Evolutionary conservation across 257 asterid genomes (phyloP).

Genomic region (Penstemon eatonii): DNA sequence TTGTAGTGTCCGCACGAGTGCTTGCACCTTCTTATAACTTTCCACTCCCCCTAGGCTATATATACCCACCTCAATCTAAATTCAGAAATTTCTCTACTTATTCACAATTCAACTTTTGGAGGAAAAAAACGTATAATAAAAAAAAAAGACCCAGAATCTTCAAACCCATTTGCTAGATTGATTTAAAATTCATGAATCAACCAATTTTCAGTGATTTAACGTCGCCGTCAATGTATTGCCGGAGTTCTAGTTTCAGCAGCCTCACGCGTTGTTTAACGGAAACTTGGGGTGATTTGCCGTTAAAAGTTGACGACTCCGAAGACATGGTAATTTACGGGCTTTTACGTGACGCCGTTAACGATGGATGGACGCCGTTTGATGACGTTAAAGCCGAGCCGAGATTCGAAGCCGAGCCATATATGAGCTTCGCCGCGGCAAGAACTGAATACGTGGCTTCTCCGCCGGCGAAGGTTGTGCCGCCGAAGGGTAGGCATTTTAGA

Average conservation of each 20-base stretch:
- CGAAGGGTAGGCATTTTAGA: conserved; percentile 68
- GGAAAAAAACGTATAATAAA: too few species aligned
- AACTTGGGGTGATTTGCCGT: conserved; percentile 87
- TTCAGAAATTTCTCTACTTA: not conserved
- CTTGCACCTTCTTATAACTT: conserved; percentile 34
- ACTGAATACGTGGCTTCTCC: conserved; percentile 29
- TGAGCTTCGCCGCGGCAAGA: conserved; percentile 1
- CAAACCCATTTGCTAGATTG: not conserved
- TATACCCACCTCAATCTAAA: not conserved
- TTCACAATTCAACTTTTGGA: too few species aligned
- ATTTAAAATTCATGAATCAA: conserved; percentile 36
- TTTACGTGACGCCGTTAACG: conserved; percentile 68
- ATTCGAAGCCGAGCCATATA: conserved; percentile 40
- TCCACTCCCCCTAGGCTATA: conserved; percentile 30
- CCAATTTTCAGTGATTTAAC: conserved; percentile 35
- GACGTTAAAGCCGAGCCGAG: conserved; percentile 54
- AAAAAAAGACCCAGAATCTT: not conserved
- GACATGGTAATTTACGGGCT: conserved; percentile 86
- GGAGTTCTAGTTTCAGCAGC: conserved; percentile 64
- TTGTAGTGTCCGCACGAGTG: conserved; percentile 35
- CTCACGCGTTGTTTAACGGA: conserved; percentile 67
- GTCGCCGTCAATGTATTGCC: conserved; percentile 42
- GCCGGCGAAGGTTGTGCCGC: conserved; percentile 28
- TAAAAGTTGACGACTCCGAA: conserved; percentile 76
- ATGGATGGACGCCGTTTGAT: conserved; percentile 80